These are phyloP conservation scores for Aristolochia californica DNA, from an alignment of 164 flowering plant species.

Conservation along the genomic window DNA sequence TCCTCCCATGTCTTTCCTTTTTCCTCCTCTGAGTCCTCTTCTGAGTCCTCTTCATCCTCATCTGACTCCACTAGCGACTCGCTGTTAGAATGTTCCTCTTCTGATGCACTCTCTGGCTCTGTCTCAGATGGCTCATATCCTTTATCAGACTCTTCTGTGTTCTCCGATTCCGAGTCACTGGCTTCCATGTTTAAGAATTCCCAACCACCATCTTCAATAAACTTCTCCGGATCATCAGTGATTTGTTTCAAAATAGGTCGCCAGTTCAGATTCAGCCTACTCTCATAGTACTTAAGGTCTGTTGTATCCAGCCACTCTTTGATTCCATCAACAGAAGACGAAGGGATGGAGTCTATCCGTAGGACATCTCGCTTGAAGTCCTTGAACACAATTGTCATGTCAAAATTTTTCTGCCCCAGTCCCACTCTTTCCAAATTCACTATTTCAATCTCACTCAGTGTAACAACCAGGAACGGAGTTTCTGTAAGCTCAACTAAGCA, in stretches of 20 bases:
- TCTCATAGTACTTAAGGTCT: slow-evolving; percentile 78
- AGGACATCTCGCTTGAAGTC: slow-evolving; percentile 79
- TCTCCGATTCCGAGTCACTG: slow-evolving; percentile 61
- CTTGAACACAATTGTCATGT: slow-evolving; percentile 77
- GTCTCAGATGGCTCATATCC: slow-evolving; percentile 72
- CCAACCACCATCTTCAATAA: slow-evolving; percentile 85
- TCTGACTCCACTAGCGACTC: slow-evolving; percentile 80
- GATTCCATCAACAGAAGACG: slow-evolving; percentile 69
- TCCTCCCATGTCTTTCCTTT: slow-evolving; percentile 90
- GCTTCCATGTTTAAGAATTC: slow-evolving; percentile 78
- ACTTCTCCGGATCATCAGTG: slow-evolving; percentile 61
- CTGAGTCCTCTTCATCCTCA: slow-evolving; percentile 41
- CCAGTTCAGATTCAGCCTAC: slow-evolving; percentile 71
- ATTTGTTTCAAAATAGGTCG: slow-evolving; percentile 57
- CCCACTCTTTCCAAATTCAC: slow-evolving; percentile 79
- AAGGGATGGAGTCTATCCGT: slow-evolving; percentile 72
- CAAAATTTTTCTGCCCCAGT: slow-evolving; percentile 77
- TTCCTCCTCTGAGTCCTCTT: slow-evolving; percentile 64
- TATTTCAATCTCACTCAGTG: slow-evolving; percentile 73
- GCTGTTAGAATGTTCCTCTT: slow-evolving; percentile 53
- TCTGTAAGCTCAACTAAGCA: slow-evolving; percentile 78
- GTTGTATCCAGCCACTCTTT: slow-evolving; percentile 86
- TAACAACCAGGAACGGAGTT: slow-evolving; percentile 59
- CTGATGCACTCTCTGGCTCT: slow-evolving; percentile 50
- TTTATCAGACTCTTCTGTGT: slow-evolving; percentile 60